Base-by-base conservation (phyloP, 2,329 filamentous ascomycete genomes). In the Lachnellula hyalina region DNA sequence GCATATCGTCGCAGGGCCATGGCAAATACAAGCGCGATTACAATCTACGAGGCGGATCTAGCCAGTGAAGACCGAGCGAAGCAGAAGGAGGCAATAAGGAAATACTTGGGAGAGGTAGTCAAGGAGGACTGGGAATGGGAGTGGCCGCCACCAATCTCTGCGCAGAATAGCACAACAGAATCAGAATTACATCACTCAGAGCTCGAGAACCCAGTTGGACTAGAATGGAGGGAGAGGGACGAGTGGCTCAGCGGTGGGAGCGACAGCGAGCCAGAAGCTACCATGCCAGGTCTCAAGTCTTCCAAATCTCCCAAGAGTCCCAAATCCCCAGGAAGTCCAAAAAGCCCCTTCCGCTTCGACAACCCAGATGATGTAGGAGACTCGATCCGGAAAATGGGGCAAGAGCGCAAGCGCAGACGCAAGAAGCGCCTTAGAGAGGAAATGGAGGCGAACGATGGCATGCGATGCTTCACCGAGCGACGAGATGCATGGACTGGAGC, bases 401-500 rank as follows among this genome's bases (percentile, higher is more conserved):
- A 41, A 2, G 62, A 66, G 11, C 61, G 64, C n/a, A 68, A 84
- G 59, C 52, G 76, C 76, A 25, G 72, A 65, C 51, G 68, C 19
- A 70, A 63, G 47, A 80, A 77, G 62, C 79, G 76, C 48, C 68
- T 82, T 49, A 79, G 82, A 58, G 82, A 84, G 53, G 86, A 89
- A 73, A 80, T 84, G 73, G 70, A 75, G 32, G 95, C 88, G 85
- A 97, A 96, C 65, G 77, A 86, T 38, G 93, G 93, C 0, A 70
- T 96, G 54, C 81, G 84, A n/a, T 87, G 87, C 68, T 97, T 90
- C 72, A 81, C 85, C 56, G 82, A 85, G 32, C 78, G 89, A 55
- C 81, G 92, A 48, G 84, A 96, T 72, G 85, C 84, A 6, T 97
- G 93, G 93, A 93, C 91, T 1, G 86, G 88, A 34, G 92, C 90